Evolutionary conservation across 148 eudicot genomes (phyloP), one percentile per base, ranked within the genome.

Genomic region (Dysphania ambrosioides): DNA sequence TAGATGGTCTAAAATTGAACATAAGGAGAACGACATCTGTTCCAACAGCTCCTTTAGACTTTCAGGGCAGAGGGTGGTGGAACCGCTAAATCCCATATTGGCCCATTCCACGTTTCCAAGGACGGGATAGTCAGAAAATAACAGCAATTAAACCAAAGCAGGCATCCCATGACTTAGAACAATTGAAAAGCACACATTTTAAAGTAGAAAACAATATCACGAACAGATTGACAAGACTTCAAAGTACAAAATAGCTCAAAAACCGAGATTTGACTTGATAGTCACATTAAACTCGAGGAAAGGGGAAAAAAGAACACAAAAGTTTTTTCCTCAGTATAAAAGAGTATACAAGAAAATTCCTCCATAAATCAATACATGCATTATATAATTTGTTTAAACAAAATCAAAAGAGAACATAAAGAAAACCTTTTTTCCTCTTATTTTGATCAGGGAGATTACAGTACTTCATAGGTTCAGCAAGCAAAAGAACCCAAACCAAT

Each of bases 21-120:
- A 64, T 41, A 26, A 18, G 59, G 71, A 60, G 38, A 75, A 23
- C 36, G 21, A 2, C 27, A 1, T 72, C 32, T 65, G 56, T 64
- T 72, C 32, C 11, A 23, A 69, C 76, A 78, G 64, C 32, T 72
- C 81, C 65, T 66, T 78, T 55, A 66, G 59, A 72, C 76, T 72
- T 72, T 57, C 63, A 58, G 34, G 64, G 58, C 72, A 78, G 66
- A 63, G 57, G 55, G 72, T 41, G 55, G 72, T 41, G 72, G 81
- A 72, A 72, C 76, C 76, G 62, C 51, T 16, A 36, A 49, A 47
- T 30, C 41, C 26, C 32, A 64, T 66, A 18, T 24, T 55, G 47
- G 13, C 15, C 35, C 19, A 75, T 34, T 77, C 41, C 11, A 76
- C 63, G 29, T 51, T 62, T 62, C 71, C 23, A 47, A 31, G 57